phyloP scores from a whole-genome alignment of 228 moss, liverwort and hornwort genomes.

The Sphagnum magellanicum region DNA sequence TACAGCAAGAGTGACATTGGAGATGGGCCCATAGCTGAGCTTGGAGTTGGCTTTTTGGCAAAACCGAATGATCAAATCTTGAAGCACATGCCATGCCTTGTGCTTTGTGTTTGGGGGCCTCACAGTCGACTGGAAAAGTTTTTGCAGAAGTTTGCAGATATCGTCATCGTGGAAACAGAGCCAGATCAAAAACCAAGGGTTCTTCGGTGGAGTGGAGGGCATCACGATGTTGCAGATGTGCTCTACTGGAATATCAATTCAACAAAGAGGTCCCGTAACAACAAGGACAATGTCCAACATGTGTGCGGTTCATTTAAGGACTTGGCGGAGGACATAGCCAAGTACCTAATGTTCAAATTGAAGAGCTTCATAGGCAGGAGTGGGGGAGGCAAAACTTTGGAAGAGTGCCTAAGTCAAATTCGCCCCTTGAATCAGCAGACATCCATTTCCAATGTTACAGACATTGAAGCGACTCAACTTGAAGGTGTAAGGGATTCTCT shows the following conservation, averaged over 20 bases:
- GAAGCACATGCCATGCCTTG: constrained; percentile 1
- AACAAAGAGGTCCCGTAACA: background rate
- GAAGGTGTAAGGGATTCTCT: background rate
- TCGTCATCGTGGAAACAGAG: constrained; percentile 6
- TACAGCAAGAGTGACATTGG: background rate
- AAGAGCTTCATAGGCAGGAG: background rate
- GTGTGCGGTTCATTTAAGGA: background rate
- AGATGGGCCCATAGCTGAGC: background rate
- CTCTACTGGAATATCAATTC: background rate
- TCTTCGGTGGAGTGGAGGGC: background rate
- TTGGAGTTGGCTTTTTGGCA: background rate
- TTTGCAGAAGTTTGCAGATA: constrained; percentile 1
- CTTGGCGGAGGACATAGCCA: background rate
- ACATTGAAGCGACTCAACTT: background rate
- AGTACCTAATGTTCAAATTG: background rate
- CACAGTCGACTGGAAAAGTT: background rate
- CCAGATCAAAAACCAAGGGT: background rate
- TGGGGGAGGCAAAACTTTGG: background rate
- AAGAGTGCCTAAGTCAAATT: background rate
- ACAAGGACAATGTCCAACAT: background rate
- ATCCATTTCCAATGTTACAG: background rate
- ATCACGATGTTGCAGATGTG: background rate
- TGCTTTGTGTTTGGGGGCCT: constrained; percentile 3
- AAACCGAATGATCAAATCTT: background rate
- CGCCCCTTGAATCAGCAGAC: background rate